Evolutionary conservation across 306 rosid species (phyloP).

Genomic region (Ziziphus jujuba): DNA sequence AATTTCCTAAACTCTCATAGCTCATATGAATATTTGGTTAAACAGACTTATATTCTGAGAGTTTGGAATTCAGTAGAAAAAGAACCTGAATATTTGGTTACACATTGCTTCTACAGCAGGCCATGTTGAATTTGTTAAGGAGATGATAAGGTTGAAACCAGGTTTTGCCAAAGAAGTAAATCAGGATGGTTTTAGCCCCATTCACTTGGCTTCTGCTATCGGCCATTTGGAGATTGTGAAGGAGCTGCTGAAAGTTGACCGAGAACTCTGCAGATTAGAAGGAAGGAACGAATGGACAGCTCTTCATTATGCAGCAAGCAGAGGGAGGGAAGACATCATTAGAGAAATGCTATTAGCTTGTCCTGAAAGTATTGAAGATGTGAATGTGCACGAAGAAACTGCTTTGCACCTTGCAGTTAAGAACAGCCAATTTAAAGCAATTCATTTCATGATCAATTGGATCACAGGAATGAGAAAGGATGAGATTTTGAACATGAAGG

Average conservation of each 20-base stretch:
- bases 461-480: slow-evolving; percentile 9
- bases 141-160: slow-evolving; percentile 17
- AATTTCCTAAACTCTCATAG: no score
- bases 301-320: slow-evolving; percentile 36
- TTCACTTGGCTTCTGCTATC: slow-evolving; percentile 32
- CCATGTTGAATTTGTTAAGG: slow-evolving; percentile 20
- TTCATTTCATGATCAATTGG: slow-evolving; percentile 14
- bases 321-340: slow-evolving; percentile 26
- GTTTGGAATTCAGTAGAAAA: no score
- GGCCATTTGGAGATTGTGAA: slow-evolving; percentile 29
- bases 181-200: slow-evolving; percentile 28
- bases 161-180: slow-evolving; percentile 21
- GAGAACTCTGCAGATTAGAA: slow-evolving; percentile 18
- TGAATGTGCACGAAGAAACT: slow-evolving; percentile 19
- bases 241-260: slow-evolving; percentile 27
- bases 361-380: no score
- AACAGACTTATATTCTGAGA: no score
- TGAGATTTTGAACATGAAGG: slow-evolving; percentile 7
- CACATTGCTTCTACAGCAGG: neutral
- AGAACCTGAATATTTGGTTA: neutral
- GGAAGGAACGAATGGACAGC: slow-evolving; percentile 28
- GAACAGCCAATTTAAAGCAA: slow-evolving; percentile 24
- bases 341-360: slow-evolving; percentile 26
- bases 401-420: slow-evolving; percentile 37
- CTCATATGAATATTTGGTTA: no score